These are phyloP conservation scores for Starmerella sp. DNA, from an alignment of 805 yeast genomes.

Conservation along the genomic window DNA sequence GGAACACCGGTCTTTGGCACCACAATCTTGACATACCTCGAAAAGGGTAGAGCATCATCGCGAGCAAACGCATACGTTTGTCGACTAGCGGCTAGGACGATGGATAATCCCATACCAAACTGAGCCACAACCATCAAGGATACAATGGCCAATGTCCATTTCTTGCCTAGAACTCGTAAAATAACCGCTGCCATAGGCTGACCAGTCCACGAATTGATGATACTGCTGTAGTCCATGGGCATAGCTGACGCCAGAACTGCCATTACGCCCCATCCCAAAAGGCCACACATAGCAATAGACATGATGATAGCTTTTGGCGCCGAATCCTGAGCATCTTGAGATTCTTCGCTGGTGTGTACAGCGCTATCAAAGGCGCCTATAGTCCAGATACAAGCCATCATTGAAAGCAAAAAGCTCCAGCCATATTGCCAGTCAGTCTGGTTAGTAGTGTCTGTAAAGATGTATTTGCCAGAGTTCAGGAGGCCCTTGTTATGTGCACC, in stretches of 20 bases:
- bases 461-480: conserved; percentile 42
- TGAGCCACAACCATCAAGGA: conserved; percentile 47
- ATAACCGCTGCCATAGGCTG: conserved; percentile 59
- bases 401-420: conserved; percentile 43
- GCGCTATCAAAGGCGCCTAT: conserved; percentile 65
- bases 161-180: conserved; percentile 49
- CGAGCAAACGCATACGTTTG: conserved; percentile 69
- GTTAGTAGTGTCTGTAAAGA: conserved; percentile 45
- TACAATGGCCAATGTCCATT: conserved; percentile 57
- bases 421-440: conserved; percentile 48
- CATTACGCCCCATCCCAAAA: conserved; percentile 47
- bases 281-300: conserved; percentile 47
- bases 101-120: conserved; percentile 55
- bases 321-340: conserved; percentile 47
- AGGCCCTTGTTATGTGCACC: conserved; percentile 31
- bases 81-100: conserved; percentile 53
- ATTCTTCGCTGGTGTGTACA: conserved; percentile 64
- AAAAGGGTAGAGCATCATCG: conserved; percentile 64
- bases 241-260: conserved; percentile 43
- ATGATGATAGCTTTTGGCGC: conserved; percentile 57
- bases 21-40: conserved; percentile 45
- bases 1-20: conserved; percentile 49
- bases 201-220: conserved; percentile 36
- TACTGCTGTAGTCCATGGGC: conserved; percentile 32
- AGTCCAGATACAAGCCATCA: conserved; percentile 68